Evolutionary conservation across 1,284 basidiomycete species (phyloP), one percentile per base, ranked within the genome.

Genomic region (Ustilago cynodontis): DNA sequence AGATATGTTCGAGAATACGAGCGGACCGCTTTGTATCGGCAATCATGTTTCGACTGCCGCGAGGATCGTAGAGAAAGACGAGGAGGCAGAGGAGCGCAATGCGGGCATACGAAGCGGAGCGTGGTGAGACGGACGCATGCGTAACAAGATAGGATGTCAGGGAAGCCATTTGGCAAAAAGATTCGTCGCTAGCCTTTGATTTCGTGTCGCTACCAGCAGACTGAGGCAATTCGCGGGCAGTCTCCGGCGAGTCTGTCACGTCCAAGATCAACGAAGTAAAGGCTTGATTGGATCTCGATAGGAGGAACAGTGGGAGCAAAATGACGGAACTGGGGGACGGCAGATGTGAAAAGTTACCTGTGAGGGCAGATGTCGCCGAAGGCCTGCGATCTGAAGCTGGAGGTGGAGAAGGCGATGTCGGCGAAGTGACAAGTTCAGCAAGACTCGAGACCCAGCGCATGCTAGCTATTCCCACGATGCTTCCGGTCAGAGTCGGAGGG

Each of bases 131-230:
- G 4, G 79, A 73, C 3, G 78, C 77, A 43, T 83, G 79, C 6
- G 78, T 77, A 2, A 74, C 73, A 5, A 83, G 63, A 41, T 82
- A 83, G 37, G 82, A 78, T 6, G 79, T 47, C 8, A 83, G 53
- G 14, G 80, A 77, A 20, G 75, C 77, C 20, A 83, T 43, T 4
- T 70, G 58, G 56, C 69, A 62, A 50, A 70, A 78, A 1, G 71
- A 68, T 29, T 68, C 62, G 33, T 65, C 31, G n/a, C 65, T 57
- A 9, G 69, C 70, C 52, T 65, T 52, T 11, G 26, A n/a, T 1
- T 49, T 57, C 5, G 61, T 50, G 11, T 67, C 59, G 28, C 33
- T 22, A 35, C 39, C 50, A 10, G 31, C 24, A 3, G 59, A 24
- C 28, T 37, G 60, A 20, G 14, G 18, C 22, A 29, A 22, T 18